A percentile compares a stretch with the other conserved stretches of the same genome.
Conservation (phyloP, 1,284 basidiomycete genomes). For the Fomitopsis betulina region DNA sequence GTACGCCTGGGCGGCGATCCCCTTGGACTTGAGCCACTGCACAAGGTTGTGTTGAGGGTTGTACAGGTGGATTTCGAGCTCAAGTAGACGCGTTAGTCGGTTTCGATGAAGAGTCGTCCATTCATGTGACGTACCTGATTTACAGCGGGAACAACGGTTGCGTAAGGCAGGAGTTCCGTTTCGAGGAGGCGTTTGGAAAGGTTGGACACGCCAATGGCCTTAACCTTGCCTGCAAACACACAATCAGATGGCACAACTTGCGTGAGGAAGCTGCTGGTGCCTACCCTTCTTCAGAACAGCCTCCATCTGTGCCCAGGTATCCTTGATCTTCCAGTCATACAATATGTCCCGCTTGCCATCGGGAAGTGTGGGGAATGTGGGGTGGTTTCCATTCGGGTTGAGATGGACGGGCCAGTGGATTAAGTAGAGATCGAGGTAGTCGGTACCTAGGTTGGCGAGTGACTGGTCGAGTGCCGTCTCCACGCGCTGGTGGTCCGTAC, state of each 20-base stretch:
- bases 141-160: constrained; percentile 48
- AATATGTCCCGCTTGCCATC: constrained; percentile 70
- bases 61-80: constrained; percentile 76
- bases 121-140: constrained; percentile 36
- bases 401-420: constrained; percentile 83
- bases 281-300: constrained; percentile 59
- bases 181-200: constrained; percentile 44
- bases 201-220: constrained; percentile 58
- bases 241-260: not conserved
- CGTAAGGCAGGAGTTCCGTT: constrained; percentile 36
- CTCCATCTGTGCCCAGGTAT: constrained; percentile 87
- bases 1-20: constrained; percentile 77
- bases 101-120: not conserved
- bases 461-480: constrained; percentile 71
- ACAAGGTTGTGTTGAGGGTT: constrained; percentile 75
- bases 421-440: constrained; percentile 79
- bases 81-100: not conserved
- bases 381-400: constrained; percentile 72
- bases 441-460: constrained; percentile 65
- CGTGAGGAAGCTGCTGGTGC: constrained; percentile 2
- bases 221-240: constrained; percentile 36
- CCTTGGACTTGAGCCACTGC: constrained; percentile 61
- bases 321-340: constrained; percentile 56
- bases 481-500: constrained; percentile 71
- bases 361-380: constrained; percentile 59